Conservation (phyloP, 176 grass and related monocot species). For the Thinopyrum elongatum region DNA sequence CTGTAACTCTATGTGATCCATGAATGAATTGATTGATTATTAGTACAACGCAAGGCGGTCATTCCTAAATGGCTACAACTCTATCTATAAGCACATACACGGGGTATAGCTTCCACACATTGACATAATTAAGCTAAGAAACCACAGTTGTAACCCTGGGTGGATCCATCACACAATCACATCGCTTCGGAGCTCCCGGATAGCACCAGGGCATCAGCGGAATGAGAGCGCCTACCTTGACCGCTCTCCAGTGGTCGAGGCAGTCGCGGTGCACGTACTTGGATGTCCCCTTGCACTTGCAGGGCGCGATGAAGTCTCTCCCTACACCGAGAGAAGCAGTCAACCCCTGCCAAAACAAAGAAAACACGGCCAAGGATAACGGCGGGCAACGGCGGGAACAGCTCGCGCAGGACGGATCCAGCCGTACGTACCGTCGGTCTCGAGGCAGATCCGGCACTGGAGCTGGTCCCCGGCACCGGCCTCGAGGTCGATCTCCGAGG, state of each 20-base stretch:
- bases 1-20: neutral
- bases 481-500: slow-evolving; percentile 87
- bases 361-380: neutral
- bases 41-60: neutral
- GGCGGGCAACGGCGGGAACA: neutral
- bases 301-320: slow-evolving; percentile 98
- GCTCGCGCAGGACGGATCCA: neutral
- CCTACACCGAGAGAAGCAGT: slow-evolving; percentile 39
- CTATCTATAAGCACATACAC: neutral
- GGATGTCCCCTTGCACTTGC: slow-evolving; percentile 97
- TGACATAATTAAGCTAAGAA: neutral
- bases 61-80: neutral
- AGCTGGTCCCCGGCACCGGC: slow-evolving; percentile 74
- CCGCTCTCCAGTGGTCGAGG: slow-evolving; percentile 95
- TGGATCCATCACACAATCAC: neutral
- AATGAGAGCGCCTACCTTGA: slow-evolving; percentile 49
- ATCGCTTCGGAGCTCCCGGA: neutral
- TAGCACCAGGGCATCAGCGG: neutral
- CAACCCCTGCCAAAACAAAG: slow-evolving; percentile 23
- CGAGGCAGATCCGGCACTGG: slow-evolving; percentile 99
- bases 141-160: neutral
- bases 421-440: slow-evolving; percentile 64
- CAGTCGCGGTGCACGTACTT: slow-evolving; percentile 99
- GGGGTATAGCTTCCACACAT: neutral
- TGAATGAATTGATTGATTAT: neutral